Percentiles rank a stretch among this genome's conserved stretches.
phyloP scores from a whole-genome alignment of 352 stramenopile genomes.

The Thalassiosira hispida region DNA sequence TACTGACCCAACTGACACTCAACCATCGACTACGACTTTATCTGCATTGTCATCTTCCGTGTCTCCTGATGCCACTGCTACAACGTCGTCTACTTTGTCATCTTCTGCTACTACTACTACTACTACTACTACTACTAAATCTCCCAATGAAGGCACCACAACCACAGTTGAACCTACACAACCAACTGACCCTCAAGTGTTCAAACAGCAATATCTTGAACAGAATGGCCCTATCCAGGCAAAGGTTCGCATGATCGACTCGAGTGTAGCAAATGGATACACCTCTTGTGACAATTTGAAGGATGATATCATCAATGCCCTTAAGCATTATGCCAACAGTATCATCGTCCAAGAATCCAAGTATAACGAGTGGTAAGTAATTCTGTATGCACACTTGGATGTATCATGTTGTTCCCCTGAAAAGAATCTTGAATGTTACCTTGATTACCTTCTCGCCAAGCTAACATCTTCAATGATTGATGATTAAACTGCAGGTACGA shows the following conservation, averaged over 20 bases:
- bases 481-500: conserved; percentile 27
- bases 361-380: conserved; percentile 18
- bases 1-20: too few species aligned
- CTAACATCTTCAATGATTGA: neutral
- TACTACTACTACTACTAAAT: too few species aligned
- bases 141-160: too few species aligned
- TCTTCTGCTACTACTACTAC: too few species aligned
- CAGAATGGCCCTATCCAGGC: conserved; percentile 44
- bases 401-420: neutral
- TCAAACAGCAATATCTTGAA: conserved; percentile 34
- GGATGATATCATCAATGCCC: conserved; percentile 57
- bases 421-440: too few species aligned
- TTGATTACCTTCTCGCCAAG: neutral
- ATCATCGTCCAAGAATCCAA: conserved; percentile 45
- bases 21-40: too few species aligned
- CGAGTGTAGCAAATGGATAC: conserved; percentile 46
- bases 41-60: too few species aligned
- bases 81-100: too few species aligned
- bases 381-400: neutral
- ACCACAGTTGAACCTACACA: neutral
- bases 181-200: conserved; percentile 8
- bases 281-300: conserved; percentile 42
- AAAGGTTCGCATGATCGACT: conserved; percentile 48
- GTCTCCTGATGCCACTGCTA: too few species aligned
- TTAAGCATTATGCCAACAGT: conserved; percentile 50